These are phyloP conservation scores for Pyrus bretschneideri DNA, from an alignment of 306 rosid genomes.

Conservation along the genomic window DNA sequence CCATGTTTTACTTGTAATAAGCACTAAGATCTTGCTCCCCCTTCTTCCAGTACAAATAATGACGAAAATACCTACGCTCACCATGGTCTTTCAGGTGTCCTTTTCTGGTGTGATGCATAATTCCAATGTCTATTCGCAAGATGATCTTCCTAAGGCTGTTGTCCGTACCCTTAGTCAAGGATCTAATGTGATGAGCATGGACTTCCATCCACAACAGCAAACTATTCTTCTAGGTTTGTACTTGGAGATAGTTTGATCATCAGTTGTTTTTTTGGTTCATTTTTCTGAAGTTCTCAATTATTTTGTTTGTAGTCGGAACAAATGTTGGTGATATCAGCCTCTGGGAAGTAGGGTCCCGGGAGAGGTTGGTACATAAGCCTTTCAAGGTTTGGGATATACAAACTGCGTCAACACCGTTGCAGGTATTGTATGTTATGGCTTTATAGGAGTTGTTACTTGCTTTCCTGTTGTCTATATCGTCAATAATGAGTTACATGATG, in stretches of 20 bases:
- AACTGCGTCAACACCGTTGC: constrained; percentile 26
- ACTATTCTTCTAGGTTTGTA: constrained; percentile 36
- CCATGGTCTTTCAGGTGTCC: constrained; percentile 27
- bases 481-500: not conserved
- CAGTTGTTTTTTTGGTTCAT: not conserved
- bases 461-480: not conserved
- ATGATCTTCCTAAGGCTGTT: constrained; percentile 35
- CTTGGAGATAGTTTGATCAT: not conserved
- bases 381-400: constrained; percentile 39
- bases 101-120: constrained; percentile 38
- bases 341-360: constrained; percentile 41
- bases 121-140: constrained; percentile 36
- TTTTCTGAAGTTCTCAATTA: not conserved
- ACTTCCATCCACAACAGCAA: constrained; percentile 36
- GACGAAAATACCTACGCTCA: not conserved
- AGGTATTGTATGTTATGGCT: constrained; percentile 19
- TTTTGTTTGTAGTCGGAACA: constrained; percentile 33
- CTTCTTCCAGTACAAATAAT: not conserved
- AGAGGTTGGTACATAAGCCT: constrained; percentile 31
- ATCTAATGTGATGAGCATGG: constrained; percentile 45
- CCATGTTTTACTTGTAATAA: not conserved
- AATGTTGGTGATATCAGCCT: constrained; percentile 44
- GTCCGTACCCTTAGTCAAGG: constrained; percentile 35
- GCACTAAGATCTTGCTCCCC: not conserved
- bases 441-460: not conserved